Evolutionary conservation across 345 rosid species (phyloP), one percentile per base, ranked within the genome.

Genomic region (Salix viminalis): DNA sequence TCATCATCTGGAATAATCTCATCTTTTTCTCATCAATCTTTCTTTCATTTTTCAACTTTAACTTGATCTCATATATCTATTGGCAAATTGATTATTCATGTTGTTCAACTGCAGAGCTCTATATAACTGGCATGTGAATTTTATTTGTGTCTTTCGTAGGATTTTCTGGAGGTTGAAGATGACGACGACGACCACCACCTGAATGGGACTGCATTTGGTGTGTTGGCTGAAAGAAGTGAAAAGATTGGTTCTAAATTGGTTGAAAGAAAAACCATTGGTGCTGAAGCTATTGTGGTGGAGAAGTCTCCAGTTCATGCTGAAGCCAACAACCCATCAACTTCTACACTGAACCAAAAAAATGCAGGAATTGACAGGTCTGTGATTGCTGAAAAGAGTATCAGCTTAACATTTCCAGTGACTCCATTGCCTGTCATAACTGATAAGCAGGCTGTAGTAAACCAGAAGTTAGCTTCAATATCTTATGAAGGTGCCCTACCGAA

Each of bases 111-210:
- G 26, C 23, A 58, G 64, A 58, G 64, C 14, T 58, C 62, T n/a
- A 58, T 12, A 10, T 56, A 58, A 58, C 64, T 24, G 9, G 15
- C 12, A 10, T 58, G 13, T 58, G 28, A 58, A 3, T 46, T 23
- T 3, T n/a, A 9, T 58, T 56, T 36, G 36, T 42, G 14, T 48
- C 32, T 58, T 74, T 76, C 76, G 72, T 82, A 96, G 99, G 98
- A 93, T 81, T 83, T 76, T 77, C 65, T 92, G 80, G 96, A 90
- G 56, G 76, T 88, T 88, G 99, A 92, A 75, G 93, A 90, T 76
- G 95, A 41, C 0, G 98, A 92, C 76, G 92, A 90, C 75, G 93
- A 41, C 3, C 4, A 41, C 3, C 4, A 69, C 76, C 41, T 76
- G 18, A 80, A 67, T 77, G 85, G 79, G 73, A 73, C 50, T 30